phyloP scores from a whole-genome alignment of 257 asterid genomes.

The Cruciata laevipes region DNA sequence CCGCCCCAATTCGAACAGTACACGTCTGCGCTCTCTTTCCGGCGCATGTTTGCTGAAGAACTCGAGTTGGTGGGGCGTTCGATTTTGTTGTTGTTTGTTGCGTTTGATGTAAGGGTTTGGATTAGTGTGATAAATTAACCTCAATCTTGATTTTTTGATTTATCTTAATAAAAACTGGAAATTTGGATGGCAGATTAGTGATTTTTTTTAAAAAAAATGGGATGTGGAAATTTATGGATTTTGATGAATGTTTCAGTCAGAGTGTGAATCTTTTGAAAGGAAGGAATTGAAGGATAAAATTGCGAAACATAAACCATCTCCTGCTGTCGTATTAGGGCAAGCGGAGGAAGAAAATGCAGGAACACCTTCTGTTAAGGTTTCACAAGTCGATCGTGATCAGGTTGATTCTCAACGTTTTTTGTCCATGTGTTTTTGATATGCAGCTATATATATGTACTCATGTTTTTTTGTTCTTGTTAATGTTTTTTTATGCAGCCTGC shows the following conservation, averaged over 20 bases:
- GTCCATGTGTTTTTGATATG: not conserved
- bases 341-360: slow-evolving; percentile 19
- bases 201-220: not conserved
- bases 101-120: too few relatives aligned
- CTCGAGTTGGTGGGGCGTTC: too few relatives aligned
- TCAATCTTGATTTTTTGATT: not conserved
- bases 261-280: not conserved
- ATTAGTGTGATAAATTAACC: too few relatives aligned
- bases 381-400: slow-evolving; percentile 9
- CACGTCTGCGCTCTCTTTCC: too few relatives aligned
- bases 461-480: not conserved
- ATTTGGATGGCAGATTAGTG: not conserved
- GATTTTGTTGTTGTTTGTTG: too few relatives aligned
- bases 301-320: slow-evolving; percentile 5
- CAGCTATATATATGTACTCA: too few relatives aligned
- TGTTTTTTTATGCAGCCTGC: slow-evolving; percentile 11
- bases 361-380: slow-evolving; percentile 12
- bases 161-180: not conserved
- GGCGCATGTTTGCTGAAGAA: too few relatives aligned
- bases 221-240: not conserved
- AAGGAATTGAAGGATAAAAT: not conserved
- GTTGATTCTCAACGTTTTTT: slow-evolving; percentile 2
- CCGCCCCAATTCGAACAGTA: slow-evolving; percentile 5
- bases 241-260: not conserved
- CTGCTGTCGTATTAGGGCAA: slow-evolving; percentile 20